Evolutionary conservation across 2,329 filamentous ascomycete genomes (phyloP).

Genomic region (Dactylonectria macrodidyma): DNA sequence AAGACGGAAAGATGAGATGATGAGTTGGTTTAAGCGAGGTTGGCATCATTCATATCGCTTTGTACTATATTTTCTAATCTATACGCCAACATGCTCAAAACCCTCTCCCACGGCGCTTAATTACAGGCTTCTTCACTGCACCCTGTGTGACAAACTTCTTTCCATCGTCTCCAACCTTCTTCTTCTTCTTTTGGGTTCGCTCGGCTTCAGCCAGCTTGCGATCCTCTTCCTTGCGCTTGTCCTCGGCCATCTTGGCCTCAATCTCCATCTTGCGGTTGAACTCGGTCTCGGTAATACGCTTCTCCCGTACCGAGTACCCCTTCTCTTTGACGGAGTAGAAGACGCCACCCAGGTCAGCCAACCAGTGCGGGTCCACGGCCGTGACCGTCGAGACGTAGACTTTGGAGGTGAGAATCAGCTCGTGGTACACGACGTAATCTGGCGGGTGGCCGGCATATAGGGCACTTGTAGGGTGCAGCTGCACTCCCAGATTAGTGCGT

Average conservation of each 20-base stretch:
- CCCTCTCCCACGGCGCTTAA: constrained; percentile 69
- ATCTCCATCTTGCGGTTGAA: constrained; percentile 96
- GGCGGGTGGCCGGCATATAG: constrained; percentile 96
- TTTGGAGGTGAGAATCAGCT: constrained; percentile 95
- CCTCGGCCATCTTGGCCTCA: constrained; percentile 90
- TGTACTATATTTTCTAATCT: constrained; percentile 20
- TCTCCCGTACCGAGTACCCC: constrained; percentile 90
- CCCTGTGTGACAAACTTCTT: constrained; percentile 76
- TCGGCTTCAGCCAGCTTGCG: constrained; percentile 66
- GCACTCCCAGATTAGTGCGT: constrained; percentile 92
- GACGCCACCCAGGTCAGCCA: constrained; percentile 95
- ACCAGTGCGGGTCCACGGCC: constrained; percentile 95
- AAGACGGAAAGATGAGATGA: constrained; percentile 26
- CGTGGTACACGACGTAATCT: constrained; percentile 98
- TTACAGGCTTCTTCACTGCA: constrained; percentile 73
- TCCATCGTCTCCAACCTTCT: constrained; percentile 53
- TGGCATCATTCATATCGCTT: constrained; percentile 6
- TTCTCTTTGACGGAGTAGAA: constrained; percentile 99
- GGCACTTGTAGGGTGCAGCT: constrained; percentile 93
- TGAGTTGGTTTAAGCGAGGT: too few species aligned
- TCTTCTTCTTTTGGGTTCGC: constrained; percentile 57
- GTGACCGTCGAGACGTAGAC: constrained; percentile 99
- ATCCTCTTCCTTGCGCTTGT: constrained; percentile 79
- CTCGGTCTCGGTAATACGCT: constrained; percentile 89
- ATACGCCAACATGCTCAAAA: constrained; percentile 55